A percentile compares a stretch with the other conserved stretches of the same genome.
Conservation (phyloP, 2,329 filamentous ascomycete species). For the Fusarium dlaminii region DNA sequence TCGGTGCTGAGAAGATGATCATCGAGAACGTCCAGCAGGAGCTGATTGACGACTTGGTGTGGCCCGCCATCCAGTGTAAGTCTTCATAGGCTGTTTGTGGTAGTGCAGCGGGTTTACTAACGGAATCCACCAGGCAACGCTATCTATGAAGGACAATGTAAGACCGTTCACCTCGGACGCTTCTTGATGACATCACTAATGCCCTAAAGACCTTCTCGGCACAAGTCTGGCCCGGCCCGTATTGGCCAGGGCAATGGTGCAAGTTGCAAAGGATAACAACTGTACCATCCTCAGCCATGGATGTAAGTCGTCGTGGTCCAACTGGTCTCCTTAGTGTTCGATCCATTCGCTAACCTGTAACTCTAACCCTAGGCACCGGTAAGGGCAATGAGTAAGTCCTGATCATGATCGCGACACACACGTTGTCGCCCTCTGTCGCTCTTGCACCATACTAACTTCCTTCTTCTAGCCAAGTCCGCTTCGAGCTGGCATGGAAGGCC, state of each 20-base stretch:
- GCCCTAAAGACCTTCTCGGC: slow-evolving; percentile 48
- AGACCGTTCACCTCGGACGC: background rate
- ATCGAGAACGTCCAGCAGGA: slow-evolving; percentile 72
- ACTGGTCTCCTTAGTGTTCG: background rate
- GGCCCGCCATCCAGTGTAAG: slow-evolving; percentile 73
- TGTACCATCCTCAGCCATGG: slow-evolving; percentile 58
- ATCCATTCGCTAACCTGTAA: background rate
- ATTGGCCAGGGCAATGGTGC: slow-evolving; percentile 64
- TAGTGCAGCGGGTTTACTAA: background rate
- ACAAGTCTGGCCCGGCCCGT: slow-evolving; percentile 71
- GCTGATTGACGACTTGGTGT: slow-evolving; percentile 80
- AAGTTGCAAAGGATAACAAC: slow-evolving; percentile 48
- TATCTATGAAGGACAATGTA: slow-evolving; percentile 49
- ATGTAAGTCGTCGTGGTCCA: slow-evolving; percentile 45
- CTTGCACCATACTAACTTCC: background rate
- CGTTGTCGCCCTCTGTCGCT: background rate
- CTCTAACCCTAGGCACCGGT: slow-evolving; percentile 54
- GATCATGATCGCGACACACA: background rate
- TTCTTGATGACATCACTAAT: background rate
- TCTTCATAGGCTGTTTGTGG: background rate
- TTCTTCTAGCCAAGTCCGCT: slow-evolving; percentile 46
- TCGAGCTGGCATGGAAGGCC: slow-evolving; percentile 52
- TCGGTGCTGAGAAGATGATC: slow-evolving; percentile 53
- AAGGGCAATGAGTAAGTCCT: slow-evolving; percentile 54
- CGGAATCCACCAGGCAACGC: slow-evolving; percentile 5